Evolutionary conservation across 1,284 basidiomycete genomes (phyloP).

Genomic region (Ganoderma leucocontextum): DNA sequence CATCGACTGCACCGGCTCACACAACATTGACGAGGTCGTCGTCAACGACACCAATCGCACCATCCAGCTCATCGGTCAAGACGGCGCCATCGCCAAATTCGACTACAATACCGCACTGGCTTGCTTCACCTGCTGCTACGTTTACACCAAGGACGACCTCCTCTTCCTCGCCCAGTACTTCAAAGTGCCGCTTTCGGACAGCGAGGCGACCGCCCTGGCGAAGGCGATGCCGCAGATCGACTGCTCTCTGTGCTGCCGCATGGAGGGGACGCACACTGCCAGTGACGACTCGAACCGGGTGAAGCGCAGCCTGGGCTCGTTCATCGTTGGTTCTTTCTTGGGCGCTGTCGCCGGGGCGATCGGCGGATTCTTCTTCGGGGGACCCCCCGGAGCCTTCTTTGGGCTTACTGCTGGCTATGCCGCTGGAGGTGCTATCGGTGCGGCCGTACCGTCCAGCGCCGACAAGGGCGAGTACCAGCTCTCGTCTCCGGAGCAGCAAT

Average conservation of each 20-base stretch:
- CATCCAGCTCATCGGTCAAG: background rate
- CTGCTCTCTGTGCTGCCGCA: constrained; percentile 4
- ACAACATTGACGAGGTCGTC: background rate
- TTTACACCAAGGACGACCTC: constrained; percentile 3
- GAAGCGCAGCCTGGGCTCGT: background rate
- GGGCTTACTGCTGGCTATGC: background rate
- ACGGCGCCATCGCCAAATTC: background rate
- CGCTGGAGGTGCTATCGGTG: background rate
- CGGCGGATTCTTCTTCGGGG: background rate
- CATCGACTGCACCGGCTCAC: constrained; percentile 3
- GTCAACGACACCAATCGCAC: background rate
- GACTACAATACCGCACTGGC: constrained; percentile 4
- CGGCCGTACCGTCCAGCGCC: background rate
- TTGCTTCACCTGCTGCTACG: background rate
- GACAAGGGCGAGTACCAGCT: background rate
- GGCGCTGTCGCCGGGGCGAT: background rate
- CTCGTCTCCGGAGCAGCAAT: background rate
- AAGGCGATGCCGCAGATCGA: constrained; percentile 4
- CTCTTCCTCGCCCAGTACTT: background rate
- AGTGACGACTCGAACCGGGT: background rate
- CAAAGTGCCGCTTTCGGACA: background rate
- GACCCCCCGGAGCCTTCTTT: background rate
- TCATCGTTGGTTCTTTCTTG: background rate
- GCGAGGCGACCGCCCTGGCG: background rate
- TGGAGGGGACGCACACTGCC: background rate